Evolutionary conservation across 345 rosid genomes (phyloP), one percentile per base, ranked within the genome.

Genomic region (Moricandia arvensis): DNA sequence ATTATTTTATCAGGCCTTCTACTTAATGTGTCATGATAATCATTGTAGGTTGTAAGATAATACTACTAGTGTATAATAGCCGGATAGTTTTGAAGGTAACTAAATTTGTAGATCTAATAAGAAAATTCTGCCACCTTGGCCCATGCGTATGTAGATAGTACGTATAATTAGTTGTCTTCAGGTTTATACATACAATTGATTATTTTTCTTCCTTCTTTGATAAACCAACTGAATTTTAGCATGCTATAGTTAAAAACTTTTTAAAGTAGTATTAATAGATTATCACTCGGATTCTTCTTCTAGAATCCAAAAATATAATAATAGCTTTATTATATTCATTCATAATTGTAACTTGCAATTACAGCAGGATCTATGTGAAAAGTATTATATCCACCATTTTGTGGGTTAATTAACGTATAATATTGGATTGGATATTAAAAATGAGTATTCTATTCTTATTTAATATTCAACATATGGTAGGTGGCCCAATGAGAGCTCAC

Each of bases 101-200:
- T 27, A 4, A 49, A 27, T 11, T 18, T 49, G 21, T 29, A 18
- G 34, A 49, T 15, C 35, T 51, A 49, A 11, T 41, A 47, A 59
- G 15, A 61, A 72, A 2, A 33, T 53, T 78, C 73, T 82, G 91
- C 87, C 88, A 84, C 83, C 81, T 66, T 86, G 84, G 79, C 69
- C 65, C 47, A 31, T 83, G 90, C 90, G 87, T 86, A 85, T 60
- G 61, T 63, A 72, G 86, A 59, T 72, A 72, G 73, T 78, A n/a
- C n/a, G n/a, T n/a, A 72, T 78, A 78, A 72, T 66, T 78, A 72
- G 81, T 29, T 72, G 81, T 78, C 73, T 72, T 38, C 53, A 37
- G 18, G 67, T 51, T 72, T 67, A 38, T 67, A 78, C 68, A 72
- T 33, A 49, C 62, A 71, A 33, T 10, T 45, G 53, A 13, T 45